These are phyloP conservation scores for Penicillium hordei DNA, from an alignment of 2,329 filamentous ascomycete species.

Conservation along the genomic window DNA sequence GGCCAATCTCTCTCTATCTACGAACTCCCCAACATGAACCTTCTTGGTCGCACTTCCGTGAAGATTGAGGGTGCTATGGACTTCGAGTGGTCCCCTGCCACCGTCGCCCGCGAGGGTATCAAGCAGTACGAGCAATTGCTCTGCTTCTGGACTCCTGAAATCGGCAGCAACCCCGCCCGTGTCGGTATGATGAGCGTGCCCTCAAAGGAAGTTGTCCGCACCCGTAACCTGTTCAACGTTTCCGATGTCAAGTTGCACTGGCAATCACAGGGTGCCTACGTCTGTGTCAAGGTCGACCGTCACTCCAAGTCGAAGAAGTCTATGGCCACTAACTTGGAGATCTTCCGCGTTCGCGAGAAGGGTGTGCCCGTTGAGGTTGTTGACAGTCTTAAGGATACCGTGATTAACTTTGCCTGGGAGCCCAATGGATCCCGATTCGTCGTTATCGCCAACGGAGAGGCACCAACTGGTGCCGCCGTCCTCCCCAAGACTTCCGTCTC, in stretches of 20 bases:
- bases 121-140: conserved; percentile 94
- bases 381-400: conserved; percentile 95
- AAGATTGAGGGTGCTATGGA: conserved; percentile 97
- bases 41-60: conserved; percentile 85
- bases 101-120: conserved; percentile 75
- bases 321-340: conserved; percentile 92
- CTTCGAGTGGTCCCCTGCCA: conserved; percentile 95
- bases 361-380: conserved; percentile 97
- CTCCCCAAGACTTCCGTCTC: conserved; percentile 90
- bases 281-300: conserved; percentile 97
- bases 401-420: conserved; percentile 99
- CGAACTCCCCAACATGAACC: conserved; percentile 82
- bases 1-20: conserved; percentile 89
- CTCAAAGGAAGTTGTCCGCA: conserved; percentile 89
- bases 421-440: conserved; percentile 97
- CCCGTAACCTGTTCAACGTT: conserved; percentile 96
- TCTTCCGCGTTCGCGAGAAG: conserved; percentile 97
- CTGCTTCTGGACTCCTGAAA: conserved; percentile 98
- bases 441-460: conserved; percentile 91
- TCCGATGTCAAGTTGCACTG: conserved; percentile 97
- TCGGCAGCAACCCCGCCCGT: conserved; percentile 96
- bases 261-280: conserved; percentile 91
- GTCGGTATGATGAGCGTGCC: conserved; percentile 95
- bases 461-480: conserved; percentile 72
- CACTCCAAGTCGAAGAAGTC: conserved; percentile 99